Evolutionary conservation across 805 yeast genomes (phyloP).

Genomic region (Zygosaccharomyces gambellarensis): DNA sequence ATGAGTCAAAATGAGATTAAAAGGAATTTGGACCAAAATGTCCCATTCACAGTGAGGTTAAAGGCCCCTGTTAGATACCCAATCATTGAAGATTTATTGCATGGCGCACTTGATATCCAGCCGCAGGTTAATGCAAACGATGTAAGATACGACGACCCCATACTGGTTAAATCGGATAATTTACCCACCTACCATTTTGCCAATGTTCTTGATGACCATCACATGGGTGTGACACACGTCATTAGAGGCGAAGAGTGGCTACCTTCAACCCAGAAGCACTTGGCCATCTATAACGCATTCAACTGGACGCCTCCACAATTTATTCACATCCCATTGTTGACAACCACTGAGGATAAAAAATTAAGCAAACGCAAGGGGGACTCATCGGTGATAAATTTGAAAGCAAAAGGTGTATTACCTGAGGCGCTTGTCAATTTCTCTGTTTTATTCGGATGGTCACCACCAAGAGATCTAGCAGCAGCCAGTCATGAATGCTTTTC

Average conservation of each 20-base stretch:
- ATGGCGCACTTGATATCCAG: slow-evolving; percentile 71
- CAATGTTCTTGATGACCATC: slow-evolving; percentile 89
- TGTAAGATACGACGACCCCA: slow-evolving; percentile 82
- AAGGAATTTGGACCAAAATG: slow-evolving; percentile 32
- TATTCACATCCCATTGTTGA: slow-evolving; percentile 85
- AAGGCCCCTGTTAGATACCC: slow-evolving; percentile 71
- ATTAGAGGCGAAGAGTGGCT: slow-evolving; percentile 98
- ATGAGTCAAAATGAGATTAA: slow-evolving; percentile 40
- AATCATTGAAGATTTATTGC: slow-evolving; percentile 63
- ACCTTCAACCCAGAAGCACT: slow-evolving; percentile 91
- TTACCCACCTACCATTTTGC: slow-evolving; percentile 97
- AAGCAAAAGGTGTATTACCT: slow-evolving; percentile 63
- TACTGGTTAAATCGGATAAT: slow-evolving; percentile 86
- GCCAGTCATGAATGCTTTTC: slow-evolving; percentile 48
- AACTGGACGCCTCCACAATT: slow-evolving; percentile 80
- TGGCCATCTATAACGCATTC: slow-evolving; percentile 79
- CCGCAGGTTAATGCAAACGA: slow-evolving; percentile 71
- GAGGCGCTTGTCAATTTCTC: slow-evolving; percentile 85
- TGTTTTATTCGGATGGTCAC: slow-evolving; percentile 94
- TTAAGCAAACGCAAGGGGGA: slow-evolving; percentile 84
- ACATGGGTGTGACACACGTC: slow-evolving; percentile 90
- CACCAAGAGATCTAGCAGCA: slow-evolving; percentile 53
- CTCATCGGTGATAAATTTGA: slow-evolving; percentile 58
- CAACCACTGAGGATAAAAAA: slow-evolving; percentile 67
- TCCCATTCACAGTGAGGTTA: slow-evolving; percentile 60